These are phyloP conservation scores for Aspergillus sp. DNA, from an alignment of 2,329 filamentous ascomycete species.

Conservation along the genomic window DNA sequence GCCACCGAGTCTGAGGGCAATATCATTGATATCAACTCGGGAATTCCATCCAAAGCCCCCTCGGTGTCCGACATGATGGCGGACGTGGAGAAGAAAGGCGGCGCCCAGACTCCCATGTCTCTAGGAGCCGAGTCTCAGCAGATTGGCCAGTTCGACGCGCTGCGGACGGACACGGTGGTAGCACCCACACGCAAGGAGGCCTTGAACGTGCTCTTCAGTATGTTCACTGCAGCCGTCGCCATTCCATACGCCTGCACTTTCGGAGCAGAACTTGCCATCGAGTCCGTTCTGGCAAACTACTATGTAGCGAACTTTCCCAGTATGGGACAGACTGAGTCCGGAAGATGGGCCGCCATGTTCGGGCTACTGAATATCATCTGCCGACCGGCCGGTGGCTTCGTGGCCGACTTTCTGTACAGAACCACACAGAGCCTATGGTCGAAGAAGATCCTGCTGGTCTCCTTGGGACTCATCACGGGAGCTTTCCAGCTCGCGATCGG, in stretches of 20 bases:
- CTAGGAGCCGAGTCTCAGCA: conserved; percentile 46
- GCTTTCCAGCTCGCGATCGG: conserved; percentile 66
- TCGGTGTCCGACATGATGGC: conserved; percentile 27
- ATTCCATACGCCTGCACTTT: conserved; percentile 63
- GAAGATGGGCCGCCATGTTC: conserved; percentile 59
- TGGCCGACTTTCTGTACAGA: conserved; percentile 59
- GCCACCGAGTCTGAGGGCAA: conserved; percentile 25
- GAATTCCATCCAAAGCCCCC: conserved; percentile 25
- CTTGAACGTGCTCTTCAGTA: conserved; percentile 63
- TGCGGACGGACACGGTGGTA: conserved; percentile 61
- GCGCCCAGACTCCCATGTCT: conserved; percentile 25
- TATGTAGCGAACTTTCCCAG: conserved; percentile 58
- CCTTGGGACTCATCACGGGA: conserved; percentile 59
- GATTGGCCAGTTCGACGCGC: conserved; percentile 52
- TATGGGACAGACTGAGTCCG: conserved; percentile 57
- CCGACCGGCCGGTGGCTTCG: conserved; percentile 52
- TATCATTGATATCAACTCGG: conserved; percentile 34
- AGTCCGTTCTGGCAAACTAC: conserved; percentile 62
- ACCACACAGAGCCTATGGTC: conserved; percentile 57
- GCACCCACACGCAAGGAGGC: conserved; percentile 65
- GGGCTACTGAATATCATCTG: conserved; percentile 54
- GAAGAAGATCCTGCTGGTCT: conserved; percentile 65
- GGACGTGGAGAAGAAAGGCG: conserved; percentile 39
- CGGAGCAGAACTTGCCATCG: conserved; percentile 62
- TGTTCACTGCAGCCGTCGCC: conserved; percentile 56